Conservation (phyloP, 192 early-diverging fungal genomes). For the Chytriomyces sp. region DNA sequence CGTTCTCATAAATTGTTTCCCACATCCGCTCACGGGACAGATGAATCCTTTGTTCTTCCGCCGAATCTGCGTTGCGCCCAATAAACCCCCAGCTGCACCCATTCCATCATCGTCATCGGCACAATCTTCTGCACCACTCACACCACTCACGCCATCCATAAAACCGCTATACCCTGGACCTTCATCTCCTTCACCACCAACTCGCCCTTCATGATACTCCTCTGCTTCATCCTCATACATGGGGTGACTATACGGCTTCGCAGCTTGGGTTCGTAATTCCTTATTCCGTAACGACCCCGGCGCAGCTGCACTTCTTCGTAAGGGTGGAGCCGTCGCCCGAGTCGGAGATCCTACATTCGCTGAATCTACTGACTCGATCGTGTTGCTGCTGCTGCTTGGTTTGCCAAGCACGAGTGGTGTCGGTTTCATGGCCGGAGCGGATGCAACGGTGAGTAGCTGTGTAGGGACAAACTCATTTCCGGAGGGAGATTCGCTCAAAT, state of each 20-base stretch:
- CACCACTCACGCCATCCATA: not conserved
- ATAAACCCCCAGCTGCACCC: too few relatives aligned
- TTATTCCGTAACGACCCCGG: not conserved
- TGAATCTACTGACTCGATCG: too few relatives aligned
- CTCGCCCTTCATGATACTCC: not conserved
- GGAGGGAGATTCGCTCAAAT: not conserved
- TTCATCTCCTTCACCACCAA: not conserved
- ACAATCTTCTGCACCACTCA: not conserved
- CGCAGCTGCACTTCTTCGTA: not conserved
- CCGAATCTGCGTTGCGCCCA: not conserved
- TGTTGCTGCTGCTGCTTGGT: too few relatives aligned
- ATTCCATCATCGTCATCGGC: too few relatives aligned
- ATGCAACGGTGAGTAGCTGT: too few relatives aligned
- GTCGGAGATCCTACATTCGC: not conserved
- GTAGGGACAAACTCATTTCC: not conserved
- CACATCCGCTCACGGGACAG: conserved; percentile 44
- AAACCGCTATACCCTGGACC: not conserved
- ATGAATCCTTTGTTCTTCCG: not conserved
- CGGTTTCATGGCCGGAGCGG: too few relatives aligned
- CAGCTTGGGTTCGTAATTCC: not conserved
- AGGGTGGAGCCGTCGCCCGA: not conserved
- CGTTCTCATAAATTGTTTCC: conserved; percentile 71
- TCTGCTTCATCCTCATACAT: not conserved
- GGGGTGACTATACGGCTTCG: not conserved
- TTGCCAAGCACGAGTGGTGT: too few relatives aligned